Evolutionary conservation across 306 rosid species (phyloP), one percentile per base, ranked within the genome.

Genomic region (Datisca glomerata): DNA sequence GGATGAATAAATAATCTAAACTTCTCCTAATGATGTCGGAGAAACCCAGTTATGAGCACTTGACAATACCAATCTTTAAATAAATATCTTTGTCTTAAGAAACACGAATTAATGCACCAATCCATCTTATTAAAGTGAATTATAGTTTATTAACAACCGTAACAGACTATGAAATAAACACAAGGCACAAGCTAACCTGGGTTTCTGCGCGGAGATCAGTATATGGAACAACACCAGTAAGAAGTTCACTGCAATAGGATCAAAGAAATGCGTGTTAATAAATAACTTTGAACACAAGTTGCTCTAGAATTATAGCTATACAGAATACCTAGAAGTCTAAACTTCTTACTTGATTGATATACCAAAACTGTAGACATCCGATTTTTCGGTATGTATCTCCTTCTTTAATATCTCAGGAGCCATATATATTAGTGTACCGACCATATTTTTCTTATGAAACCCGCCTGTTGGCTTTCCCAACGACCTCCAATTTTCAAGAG

Each of bases 401-500:
- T 87, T 87, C 63, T 53, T 77, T 49, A 83, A 67, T 72, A 87
- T 67, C 73, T 87, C 97, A 64, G 97, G 97, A 24, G 97, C 86
- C 97, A 87, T 83, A 55, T 87, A 87, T 42, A 87, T 66, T 31
- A 87, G 71, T 12, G 97, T 87, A 41, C 94, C 97, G 49, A 87
- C 97, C 94, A 87, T 80, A 52, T 56, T 76, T 59, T 59, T 87
- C 66, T 87, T 87, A 70, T 87, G 92, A 58, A 87, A 87, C 53
- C 97, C 97, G 55, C 97, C 97, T 1, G 97, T 83, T 19, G 97
- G 97, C 66, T 87, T 83, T 35, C 94, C 97, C 45, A 69, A 57
- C 57, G 97, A 83, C 53, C 71, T 79, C 97, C 97, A 87, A 45
- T 76, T 79, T 49, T 68, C 77, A 24, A 67, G 52, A 58, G 83